phyloP scores from a whole-genome alignment of 495 filamentous ascomycete genomes.

The Staphylotrichum tortipilum region DNA sequence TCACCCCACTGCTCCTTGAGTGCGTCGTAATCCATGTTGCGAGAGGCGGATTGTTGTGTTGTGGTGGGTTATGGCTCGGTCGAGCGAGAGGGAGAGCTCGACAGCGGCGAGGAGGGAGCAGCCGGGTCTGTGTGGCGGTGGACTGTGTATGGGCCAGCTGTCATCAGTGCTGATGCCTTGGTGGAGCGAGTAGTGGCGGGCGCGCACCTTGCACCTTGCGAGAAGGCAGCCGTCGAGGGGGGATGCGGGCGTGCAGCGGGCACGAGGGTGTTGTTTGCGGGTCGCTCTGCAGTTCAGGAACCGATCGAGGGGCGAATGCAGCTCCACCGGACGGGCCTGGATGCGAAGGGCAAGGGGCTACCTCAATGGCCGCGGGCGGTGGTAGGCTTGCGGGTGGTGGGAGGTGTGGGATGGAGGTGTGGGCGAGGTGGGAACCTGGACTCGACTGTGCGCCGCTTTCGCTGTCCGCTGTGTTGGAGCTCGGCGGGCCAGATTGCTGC shows the following conservation, averaged over 20 bases:
- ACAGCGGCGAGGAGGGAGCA: too few species aligned
- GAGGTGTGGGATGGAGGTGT: too few species aligned
- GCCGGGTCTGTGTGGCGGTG: not conserved
- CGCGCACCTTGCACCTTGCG: slow-evolving; percentile 4
- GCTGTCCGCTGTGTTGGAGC: slow-evolving; percentile 15
- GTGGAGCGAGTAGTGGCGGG: slow-evolving; percentile 3
- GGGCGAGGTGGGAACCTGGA: too few species aligned
- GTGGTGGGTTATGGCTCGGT: too few species aligned
- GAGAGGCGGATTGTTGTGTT: too few species aligned
- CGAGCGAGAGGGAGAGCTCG: too few species aligned
- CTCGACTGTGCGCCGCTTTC: slow-evolving; percentile 16
- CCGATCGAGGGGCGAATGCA: not conserved
- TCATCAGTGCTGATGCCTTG: slow-evolving; percentile 16
- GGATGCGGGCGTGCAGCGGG: too few species aligned
- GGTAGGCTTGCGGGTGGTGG: slow-evolving; percentile 7
- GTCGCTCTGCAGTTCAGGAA: not conserved
- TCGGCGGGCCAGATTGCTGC: slow-evolving; percentile 15
- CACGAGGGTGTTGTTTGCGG: not conserved
- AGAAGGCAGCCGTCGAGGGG: too few species aligned
- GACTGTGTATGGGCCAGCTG: slow-evolving; percentile 21
- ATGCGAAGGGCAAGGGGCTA: not conserved
- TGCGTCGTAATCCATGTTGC: slow-evolving; percentile 46
- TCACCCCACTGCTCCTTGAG: slow-evolving; percentile 97
- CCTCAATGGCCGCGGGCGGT: not conserved
- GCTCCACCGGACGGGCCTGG: not conserved